phyloP scores from a whole-genome alignment of 345 rosid species.

The Citrus cavaleriei region DNA sequence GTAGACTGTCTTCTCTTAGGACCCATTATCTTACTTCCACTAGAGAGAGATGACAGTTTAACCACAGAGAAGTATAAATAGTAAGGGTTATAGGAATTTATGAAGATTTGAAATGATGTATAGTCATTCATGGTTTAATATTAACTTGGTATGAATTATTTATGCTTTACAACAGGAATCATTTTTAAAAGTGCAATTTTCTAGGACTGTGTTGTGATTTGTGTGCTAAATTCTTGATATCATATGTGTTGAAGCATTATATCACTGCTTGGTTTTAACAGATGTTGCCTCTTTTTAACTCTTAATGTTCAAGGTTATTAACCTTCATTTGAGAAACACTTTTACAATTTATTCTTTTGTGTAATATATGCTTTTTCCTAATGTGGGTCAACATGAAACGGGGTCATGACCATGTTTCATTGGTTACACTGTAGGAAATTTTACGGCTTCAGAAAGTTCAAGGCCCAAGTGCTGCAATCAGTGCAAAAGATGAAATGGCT shows the following conservation, averaged over 20 bases:
- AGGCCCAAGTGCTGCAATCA: constrained; percentile 84
- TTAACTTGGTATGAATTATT: not conserved
- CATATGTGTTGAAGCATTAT: not conserved
- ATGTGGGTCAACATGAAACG: not conserved
- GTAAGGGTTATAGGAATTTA: not conserved
- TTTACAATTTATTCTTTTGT: not conserved
- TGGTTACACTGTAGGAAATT: constrained; percentile 64
- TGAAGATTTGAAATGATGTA: not conserved
- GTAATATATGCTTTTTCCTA: not conserved
- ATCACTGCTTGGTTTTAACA: not conserved
- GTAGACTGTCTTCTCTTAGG: not conserved
- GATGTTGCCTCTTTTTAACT: not conserved
- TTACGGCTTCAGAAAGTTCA: constrained; percentile 78
- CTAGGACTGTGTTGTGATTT: not conserved
- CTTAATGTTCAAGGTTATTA: not conserved
- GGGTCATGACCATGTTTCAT: constrained; percentile 7
- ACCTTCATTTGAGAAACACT: not conserved
- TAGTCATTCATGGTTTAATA: too few relatives aligned
- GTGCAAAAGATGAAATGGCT: constrained; percentile 99
- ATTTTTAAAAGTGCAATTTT: not conserved
- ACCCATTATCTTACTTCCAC: not conserved
- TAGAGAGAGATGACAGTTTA: not conserved
- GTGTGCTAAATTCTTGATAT: not conserved
- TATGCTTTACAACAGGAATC: not conserved
- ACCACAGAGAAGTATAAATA: not conserved